Evolutionary conservation across 352 stramenopile species (phyloP), one percentile per base, ranked within the genome.

Genomic region (Pythium biforme): DNA sequence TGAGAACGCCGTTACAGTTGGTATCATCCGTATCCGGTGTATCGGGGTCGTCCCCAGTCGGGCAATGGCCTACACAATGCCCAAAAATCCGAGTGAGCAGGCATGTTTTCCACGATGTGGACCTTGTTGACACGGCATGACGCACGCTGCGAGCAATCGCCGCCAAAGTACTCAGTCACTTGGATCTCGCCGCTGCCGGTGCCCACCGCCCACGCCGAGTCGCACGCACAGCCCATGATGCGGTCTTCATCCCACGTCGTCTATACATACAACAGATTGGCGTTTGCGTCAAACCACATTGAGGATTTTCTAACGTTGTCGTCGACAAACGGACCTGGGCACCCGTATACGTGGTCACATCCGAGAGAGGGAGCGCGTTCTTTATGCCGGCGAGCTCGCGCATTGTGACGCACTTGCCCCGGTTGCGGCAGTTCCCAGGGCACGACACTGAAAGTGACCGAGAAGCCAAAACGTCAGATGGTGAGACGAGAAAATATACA

Each of bases 211-310:
- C 90, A 97, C 15, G 72, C 52, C 4, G 86, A 95, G 68, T 97
- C 90, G 58, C 90, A 97, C 6, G 92, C 73, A 60, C 94, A 98
- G 0, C 85, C 86, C 72, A 91, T 94, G 60, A 97, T 85, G 20
- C 89, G 82, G 33, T 97, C 79, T 68, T 95, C 84, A 58, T 98
- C 93, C 93, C 93, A 98, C 4, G 88, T 95, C 10, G 70, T 82
- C 12, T 76, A 83, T 27, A 39, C 59, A 79, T 86, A 46, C 34
- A 55, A 23, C 19, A 17, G 22, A n/a, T n/a, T n/a, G n/a, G n/a
- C n/a, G n/a, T n/a, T n/a, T n/a, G n/a, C 12, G n/a, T 41, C 25
- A 54, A 20, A 25, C 27, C 26, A 20, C 19, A 20, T 15, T 19
- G 37, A n/a, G 17, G 3, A 43, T 6, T 19, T 43, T 6, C 37